Percentiles rank a stretch among this genome's conserved stretches.
phyloP scores from a whole-genome alignment of 108 stramenopile genomes.

The Nitzschia sp. region DNA sequence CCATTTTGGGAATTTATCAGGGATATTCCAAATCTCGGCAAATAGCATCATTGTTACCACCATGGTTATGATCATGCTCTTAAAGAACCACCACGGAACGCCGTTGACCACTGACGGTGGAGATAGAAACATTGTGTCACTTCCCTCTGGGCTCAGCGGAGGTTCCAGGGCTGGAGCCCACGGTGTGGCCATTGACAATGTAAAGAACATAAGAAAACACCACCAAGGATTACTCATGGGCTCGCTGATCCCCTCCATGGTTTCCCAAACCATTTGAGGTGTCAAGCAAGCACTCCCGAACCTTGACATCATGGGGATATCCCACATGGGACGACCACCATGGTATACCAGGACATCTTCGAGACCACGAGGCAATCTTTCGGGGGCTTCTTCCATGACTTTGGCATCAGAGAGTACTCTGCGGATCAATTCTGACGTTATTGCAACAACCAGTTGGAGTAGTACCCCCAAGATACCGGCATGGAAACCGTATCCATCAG shows the following conservation, averaged over 20 bases:
- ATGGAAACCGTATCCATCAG: conserved; percentile 3
- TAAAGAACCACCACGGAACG: conserved; percentile 14
- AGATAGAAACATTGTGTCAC: not conserved
- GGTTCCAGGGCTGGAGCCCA: not conserved
- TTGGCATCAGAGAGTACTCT: not conserved
- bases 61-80: conserved; percentile 6
- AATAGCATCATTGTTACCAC: not conserved
- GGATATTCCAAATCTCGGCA: conserved; percentile 27
- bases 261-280: conserved; percentile 7
- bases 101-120: conserved; percentile 8
- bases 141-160: not conserved
- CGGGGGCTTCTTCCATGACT: not conserved
- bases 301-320: conserved; percentile 11
- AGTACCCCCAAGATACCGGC: conserved; percentile 3
- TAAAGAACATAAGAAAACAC: conserved; percentile 15
- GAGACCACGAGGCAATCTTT: not conserved
- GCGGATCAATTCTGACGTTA: not conserved
- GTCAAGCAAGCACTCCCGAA: conserved; percentile 24
- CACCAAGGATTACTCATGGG: conserved; percentile 14
- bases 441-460: not conserved
- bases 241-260: conserved; percentile 26
- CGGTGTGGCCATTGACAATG: not conserved
- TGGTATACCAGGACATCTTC: conserved; percentile 3
- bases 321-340: conserved; percentile 24
- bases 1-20: conserved; percentile 18